Evolutionary conservation across 2,329 filamentous ascomycete species (phyloP).

Genomic region (Intubia oerlemansii): DNA sequence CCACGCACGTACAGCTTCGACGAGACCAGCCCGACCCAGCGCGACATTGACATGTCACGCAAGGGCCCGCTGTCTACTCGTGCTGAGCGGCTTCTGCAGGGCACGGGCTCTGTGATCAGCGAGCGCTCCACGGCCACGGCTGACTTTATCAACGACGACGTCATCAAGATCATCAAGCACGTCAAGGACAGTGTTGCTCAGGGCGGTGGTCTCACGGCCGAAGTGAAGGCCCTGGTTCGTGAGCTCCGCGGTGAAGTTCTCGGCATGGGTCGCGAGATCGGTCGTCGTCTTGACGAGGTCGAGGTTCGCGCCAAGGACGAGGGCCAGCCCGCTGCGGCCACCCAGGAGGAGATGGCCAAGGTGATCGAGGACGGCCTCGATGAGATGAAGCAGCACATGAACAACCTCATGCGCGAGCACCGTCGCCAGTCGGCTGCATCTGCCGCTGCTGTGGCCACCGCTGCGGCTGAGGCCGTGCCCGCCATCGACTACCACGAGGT

Average conservation of each 20-base stretch:
- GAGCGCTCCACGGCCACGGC: slow-evolving; percentile 19
- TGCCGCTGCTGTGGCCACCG: slow-evolving; percentile 7
- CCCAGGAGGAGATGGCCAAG: slow-evolving; percentile 48
- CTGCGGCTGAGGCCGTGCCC: slow-evolving; percentile 32
- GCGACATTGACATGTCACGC: slow-evolving; percentile 15
- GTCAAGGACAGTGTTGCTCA: slow-evolving; percentile 85
- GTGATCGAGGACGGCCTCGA: slow-evolving; percentile 64
- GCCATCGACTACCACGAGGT: slow-evolving; percentile 62
- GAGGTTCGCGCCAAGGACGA: slow-evolving; percentile 30
- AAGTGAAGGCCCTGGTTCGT: slow-evolving; percentile 76
- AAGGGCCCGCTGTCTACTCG: slow-evolving; percentile 17
- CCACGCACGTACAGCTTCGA: slow-evolving; percentile 23
- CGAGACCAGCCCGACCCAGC: slow-evolving; percentile 13
- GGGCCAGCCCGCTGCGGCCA: slow-evolving; percentile 26
- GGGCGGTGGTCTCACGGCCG: slow-evolving; percentile 71
- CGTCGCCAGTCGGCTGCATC: slow-evolving; percentile 46
- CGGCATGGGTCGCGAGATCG: slow-evolving; percentile 83
- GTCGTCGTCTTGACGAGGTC: slow-evolving; percentile 61
- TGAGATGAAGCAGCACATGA: slow-evolving; percentile 70
- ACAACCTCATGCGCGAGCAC: slow-evolving; percentile 56
- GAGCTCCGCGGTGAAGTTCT: slow-evolving; percentile 83
- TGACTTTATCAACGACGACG: slow-evolving; percentile 51
- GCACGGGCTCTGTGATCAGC: no score
- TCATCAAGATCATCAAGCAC: slow-evolving; percentile 61
- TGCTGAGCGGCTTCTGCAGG: slow-evolving; percentile 17